A percentile compares a stretch with the other conserved stretches of the same genome.
Evolutionary conservation across 352 stramenopile genomes (phyloP).

Genomic region (Phytophthora megakarya): DNA sequence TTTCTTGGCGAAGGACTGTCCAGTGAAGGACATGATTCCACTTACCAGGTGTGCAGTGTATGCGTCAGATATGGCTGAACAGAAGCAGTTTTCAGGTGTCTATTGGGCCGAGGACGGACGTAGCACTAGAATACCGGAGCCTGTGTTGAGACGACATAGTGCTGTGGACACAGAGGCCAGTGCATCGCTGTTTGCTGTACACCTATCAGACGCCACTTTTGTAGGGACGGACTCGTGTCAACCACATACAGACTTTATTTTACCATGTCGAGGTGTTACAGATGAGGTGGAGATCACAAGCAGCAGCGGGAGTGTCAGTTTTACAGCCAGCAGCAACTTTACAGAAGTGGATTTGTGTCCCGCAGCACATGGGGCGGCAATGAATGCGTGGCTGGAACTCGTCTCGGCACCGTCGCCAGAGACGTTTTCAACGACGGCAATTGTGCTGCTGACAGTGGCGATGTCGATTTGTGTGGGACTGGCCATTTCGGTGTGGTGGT

Average conservation of each 20-base stretch:
- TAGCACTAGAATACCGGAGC: constrained; percentile 48
- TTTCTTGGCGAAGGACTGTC: constrained; percentile 47
- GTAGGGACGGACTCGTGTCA: constrained; percentile 53
- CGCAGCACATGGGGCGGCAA: constrained; percentile 34
- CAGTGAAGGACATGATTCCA: constrained; percentile 36
- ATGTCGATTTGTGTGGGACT: constrained; percentile 46
- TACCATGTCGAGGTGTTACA: constrained; percentile 61
- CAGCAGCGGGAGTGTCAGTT: constrained; percentile 21
- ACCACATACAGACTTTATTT: constrained; percentile 59
- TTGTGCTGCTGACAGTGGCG: constrained; percentile 51
- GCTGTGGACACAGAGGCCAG: constrained; percentile 14
- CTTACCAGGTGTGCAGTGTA: constrained; percentile 53
- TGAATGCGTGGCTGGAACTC: constrained; percentile 67
- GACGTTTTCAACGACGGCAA: constrained; percentile 61
- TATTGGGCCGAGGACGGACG: constrained; percentile 72
- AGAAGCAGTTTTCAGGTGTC: constrained; percentile 38
- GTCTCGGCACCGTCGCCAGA: constrained; percentile 36
- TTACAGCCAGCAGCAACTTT: constrained; percentile 19
- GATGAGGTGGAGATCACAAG: constrained; percentile 27
- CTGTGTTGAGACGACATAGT: constrained; percentile 60
- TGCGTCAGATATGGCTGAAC: constrained; percentile 37
- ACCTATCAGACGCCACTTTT: constrained; percentile 53
- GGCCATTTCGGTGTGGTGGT: constrained; percentile 49
- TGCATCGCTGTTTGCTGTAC: constrained; percentile 62
- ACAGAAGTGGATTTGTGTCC: constrained; percentile 56